A percentile compares a stretch with the other conserved stretches of the same genome.
These are phyloP conservation scores for Microstegium vimineum DNA, from an alignment of 176 grass and related monocot species.

Conservation along the genomic window DNA sequence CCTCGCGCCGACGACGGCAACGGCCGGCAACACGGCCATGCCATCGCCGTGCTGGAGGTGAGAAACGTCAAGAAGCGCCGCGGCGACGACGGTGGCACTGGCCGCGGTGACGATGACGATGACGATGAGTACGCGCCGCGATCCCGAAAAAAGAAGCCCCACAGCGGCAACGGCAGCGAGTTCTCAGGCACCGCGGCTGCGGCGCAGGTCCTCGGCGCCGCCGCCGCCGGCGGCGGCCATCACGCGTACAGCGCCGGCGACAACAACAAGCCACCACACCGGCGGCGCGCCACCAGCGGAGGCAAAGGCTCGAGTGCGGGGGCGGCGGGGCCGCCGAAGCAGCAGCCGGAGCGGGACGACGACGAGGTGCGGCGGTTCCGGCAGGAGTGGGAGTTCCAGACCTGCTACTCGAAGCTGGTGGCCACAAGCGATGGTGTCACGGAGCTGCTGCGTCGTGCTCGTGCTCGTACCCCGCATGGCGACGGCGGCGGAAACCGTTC, in stretches of 20 bases:
- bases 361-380: neutral
- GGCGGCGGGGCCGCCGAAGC: neutral
- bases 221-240: neutral
- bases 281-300: neutral
- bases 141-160: neutral
- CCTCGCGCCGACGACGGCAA: neutral
- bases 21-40: neutral
- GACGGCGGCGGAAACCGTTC: no score
- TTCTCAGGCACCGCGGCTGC: neutral
- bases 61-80: neutral
- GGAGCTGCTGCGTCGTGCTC: neutral
- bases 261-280: neutral
- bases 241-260: neutral
- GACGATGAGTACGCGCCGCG: no score
- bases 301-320: neutral
- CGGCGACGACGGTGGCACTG: neutral
- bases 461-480: neutral
- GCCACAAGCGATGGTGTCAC: neutral
- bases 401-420: neutral
- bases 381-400: neutral
- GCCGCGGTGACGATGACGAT: no score
- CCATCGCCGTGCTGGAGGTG: neutral
- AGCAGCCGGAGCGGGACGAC: neutral
- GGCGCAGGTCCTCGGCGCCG: neutral
- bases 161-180: neutral